Conservation (phyloP, 257 asterid genomes). For the Solanum arcanum region DNA sequence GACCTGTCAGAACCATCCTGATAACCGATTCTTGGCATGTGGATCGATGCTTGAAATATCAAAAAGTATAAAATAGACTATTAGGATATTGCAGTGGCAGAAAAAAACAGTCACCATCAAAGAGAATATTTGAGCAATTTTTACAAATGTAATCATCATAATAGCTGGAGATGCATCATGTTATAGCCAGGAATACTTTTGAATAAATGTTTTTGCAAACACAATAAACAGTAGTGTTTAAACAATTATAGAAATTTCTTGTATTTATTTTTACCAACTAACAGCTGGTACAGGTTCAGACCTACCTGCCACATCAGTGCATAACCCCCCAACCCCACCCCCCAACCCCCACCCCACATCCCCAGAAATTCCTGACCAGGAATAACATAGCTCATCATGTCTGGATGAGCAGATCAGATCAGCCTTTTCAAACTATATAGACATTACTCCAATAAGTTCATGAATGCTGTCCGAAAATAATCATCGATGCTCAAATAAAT, state of each 20-base stretch:
- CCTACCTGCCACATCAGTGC: not conserved
- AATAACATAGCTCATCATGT: not conserved
- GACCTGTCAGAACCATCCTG: constrained; percentile 70
- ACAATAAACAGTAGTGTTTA: not conserved
- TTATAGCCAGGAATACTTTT: not conserved
- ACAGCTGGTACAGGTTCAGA: not conserved
- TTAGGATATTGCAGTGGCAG: not conserved
- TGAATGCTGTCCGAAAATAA: not conserved
- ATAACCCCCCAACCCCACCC: not conserved
- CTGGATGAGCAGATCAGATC: not conserved
- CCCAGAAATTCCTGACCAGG: not conserved
- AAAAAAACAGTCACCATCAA: not conserved
- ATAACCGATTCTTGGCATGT: constrained; percentile 87
- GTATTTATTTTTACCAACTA: not conserved
- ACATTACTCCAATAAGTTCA: not conserved
- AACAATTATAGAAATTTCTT: not conserved
- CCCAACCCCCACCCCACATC: not conserved
- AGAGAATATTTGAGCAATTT: not conserved
- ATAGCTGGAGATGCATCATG: not conserved
- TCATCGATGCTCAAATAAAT: not conserved
- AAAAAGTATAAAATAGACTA: not conserved
- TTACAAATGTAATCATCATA: not conserved
- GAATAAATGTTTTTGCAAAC: not conserved
- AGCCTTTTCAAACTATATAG: not conserved
- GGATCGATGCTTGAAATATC: constrained; percentile 61